These are phyloP conservation scores for Hawksworthiomyces lignivorus DNA, from an alignment of 2,329 filamentous ascomycete species.

Conservation along the genomic window DNA sequence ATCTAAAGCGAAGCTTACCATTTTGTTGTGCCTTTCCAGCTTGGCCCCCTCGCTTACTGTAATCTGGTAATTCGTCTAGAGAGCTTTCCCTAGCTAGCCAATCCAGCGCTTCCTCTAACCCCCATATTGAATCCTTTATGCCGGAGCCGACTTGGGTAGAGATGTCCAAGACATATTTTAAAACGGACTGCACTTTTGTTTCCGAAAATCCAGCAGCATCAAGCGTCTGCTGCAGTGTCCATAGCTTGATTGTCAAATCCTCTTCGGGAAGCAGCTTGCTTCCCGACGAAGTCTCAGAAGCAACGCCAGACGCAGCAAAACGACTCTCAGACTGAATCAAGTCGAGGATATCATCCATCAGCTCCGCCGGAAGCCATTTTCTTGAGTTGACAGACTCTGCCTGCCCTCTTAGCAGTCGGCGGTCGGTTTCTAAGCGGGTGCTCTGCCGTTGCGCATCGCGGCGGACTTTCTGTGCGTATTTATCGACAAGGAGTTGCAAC, in stretches of 20 bases:
- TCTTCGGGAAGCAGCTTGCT: slow-evolving; percentile 62
- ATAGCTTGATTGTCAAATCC: slow-evolving; percentile 69
- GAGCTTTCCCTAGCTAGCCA: slow-evolving; percentile 78
- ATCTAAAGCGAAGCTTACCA: slow-evolving; percentile 19
- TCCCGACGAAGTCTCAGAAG: slow-evolving; percentile 34
- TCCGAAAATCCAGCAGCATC: slow-evolving; percentile 60
- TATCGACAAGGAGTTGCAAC: slow-evolving; percentile 80
- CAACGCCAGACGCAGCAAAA: slow-evolving; percentile 44
- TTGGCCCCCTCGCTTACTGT: slow-evolving; percentile 45
- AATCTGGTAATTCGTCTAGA: slow-evolving; percentile 62
- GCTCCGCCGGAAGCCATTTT: slow-evolving; percentile 73
- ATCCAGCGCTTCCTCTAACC: slow-evolving; percentile 78
- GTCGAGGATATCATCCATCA: slow-evolving; percentile 70
- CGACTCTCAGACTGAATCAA: slow-evolving; percentile 60
- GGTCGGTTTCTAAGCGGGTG: slow-evolving; percentile 74
- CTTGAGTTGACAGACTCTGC: slow-evolving; percentile 63
- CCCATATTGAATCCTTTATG: slow-evolving; percentile 66
- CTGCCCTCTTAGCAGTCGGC: slow-evolving; percentile 71
- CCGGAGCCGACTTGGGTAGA: slow-evolving; percentile 51
- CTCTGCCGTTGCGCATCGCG: slow-evolving; percentile 73
- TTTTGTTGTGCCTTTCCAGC: slow-evolving; percentile 26
- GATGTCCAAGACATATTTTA: slow-evolving; percentile 61
- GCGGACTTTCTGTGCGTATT: slow-evolving; percentile 68
- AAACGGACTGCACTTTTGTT: slow-evolving; percentile 52
- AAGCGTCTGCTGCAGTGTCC: slow-evolving; percentile 74